phyloP scores from a whole-genome alignment of 768 basidiomycete species.

The Cystobasidium tubakii region DNA sequence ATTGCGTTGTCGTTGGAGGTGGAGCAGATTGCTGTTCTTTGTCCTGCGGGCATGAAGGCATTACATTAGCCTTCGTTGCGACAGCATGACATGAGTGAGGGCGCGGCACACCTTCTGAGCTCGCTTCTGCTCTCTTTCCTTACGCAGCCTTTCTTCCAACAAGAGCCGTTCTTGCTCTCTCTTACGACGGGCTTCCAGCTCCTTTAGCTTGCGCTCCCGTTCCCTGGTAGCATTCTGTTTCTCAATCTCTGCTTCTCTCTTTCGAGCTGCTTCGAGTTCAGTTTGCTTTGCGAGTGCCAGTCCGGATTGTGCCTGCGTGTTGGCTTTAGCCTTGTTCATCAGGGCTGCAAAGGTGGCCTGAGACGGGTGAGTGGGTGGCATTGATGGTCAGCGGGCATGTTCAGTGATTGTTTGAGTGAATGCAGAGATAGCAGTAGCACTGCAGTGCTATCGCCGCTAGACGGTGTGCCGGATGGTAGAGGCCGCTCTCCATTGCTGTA shows the following conservation, averaged over 20 bases:
- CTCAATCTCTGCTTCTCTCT: conserved; percentile 30
- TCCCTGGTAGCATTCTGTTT: not conserved
- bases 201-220: conserved; percentile 5
- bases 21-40: not conserved
- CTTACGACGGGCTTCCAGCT: conserved; percentile 21
- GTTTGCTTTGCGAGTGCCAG: conserved; percentile 15
- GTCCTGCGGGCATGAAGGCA: not conserved
- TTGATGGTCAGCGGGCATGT: too few relatives aligned
- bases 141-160: conserved; percentile 7
- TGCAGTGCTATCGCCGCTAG: too few relatives aligned
- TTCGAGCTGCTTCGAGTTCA: not conserved
- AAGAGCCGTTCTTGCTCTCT: not conserved
- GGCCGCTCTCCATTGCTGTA: too few relatives aligned
- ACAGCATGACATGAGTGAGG: not conserved
- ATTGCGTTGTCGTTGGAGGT: not conserved
- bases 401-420: too few relatives aligned
- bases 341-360: conserved; percentile 13
- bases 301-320: conserved; percentile 20
- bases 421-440: too few relatives aligned
- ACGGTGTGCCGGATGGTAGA: too few relatives aligned
- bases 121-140: conserved; percentile 27
- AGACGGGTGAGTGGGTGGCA: too few relatives aligned
- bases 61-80: too few relatives aligned
- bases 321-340: conserved; percentile 36
- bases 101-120: not conserved